Conservation (phyloP, 306 rosid species). For the Sicyos baderoa region DNA sequence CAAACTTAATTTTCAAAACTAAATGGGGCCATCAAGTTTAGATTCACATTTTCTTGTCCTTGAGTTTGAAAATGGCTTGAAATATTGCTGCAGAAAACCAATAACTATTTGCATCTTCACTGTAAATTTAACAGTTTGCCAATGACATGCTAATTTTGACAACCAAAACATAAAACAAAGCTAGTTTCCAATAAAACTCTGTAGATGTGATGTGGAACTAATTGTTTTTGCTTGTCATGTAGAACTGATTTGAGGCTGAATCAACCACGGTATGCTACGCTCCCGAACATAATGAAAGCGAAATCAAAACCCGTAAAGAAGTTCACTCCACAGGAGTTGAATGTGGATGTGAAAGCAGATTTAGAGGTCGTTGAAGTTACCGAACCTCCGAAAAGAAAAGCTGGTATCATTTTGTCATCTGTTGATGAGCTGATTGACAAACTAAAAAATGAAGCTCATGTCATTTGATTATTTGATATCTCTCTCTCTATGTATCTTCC, state of each 20-base stretch:
- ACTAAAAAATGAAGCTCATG: constrained; percentile 73
- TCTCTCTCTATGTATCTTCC: background rate
- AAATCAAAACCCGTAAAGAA: constrained; percentile 76
- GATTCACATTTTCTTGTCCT: background rate
- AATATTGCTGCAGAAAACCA: background rate
- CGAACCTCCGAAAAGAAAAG: constrained; percentile 92
- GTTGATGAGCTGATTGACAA: constrained; percentile 86
- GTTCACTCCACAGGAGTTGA: constrained; percentile 58
- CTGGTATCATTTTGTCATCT: constrained; percentile 66
- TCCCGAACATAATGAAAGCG: constrained; percentile 96
- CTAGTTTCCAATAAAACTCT: background rate
- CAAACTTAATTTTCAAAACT: too few species aligned
- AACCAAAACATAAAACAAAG: background rate
- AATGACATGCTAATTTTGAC: background rate
- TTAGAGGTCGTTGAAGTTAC: constrained; percentile 66
- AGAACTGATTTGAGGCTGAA: constrained; percentile 89
- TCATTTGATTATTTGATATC: constrained; percentile 36
- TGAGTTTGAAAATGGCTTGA: background rate
- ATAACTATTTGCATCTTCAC: background rate
- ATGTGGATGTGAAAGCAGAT: constrained; percentile 63
- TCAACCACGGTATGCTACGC: constrained; percentile 90
- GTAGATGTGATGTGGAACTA: background rate
- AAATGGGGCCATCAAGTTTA: background rate
- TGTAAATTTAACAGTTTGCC: background rate
- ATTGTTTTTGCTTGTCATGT: constrained; percentile 23